Conservation (phyloP, 805 yeast species). For the Komagataella kurtzmanii region DNA sequence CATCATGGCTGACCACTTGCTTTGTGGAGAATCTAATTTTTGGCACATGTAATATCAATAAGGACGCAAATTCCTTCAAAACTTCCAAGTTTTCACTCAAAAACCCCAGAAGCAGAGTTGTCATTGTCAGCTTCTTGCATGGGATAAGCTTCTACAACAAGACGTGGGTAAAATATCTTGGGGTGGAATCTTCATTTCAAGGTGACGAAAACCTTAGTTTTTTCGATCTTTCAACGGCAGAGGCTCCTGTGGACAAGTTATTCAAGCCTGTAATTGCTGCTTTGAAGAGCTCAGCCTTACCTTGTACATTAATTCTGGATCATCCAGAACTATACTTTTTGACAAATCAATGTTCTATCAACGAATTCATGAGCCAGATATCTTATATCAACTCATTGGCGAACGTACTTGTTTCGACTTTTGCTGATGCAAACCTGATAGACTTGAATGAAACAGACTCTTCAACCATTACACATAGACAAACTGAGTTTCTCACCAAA, state of each 20-base stretch:
- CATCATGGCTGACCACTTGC: conserved; percentile 49
- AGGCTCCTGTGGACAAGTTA: background rate
- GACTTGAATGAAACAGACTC: conserved; percentile 6
- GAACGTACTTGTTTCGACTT: background rate
- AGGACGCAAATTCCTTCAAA: conserved; percentile 9
- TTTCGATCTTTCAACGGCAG: background rate
- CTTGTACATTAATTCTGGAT: background rate
- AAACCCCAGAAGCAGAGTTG: conserved; percentile 18
- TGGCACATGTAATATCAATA: conserved; percentile 27
- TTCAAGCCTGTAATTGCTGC: background rate
- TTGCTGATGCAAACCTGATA: background rate
- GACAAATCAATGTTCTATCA: background rate
- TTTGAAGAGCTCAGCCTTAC: background rate
- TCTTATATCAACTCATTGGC: background rate
- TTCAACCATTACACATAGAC: conserved; percentile 13
- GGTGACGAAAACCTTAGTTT: conserved; percentile 2
- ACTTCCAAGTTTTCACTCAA: background rate
- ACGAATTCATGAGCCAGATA: background rate
- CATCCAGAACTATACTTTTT: background rate
- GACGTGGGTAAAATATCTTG: conserved; percentile 19
- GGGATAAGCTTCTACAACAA: conserved; percentile 17
- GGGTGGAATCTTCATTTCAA: conserved; percentile 19
- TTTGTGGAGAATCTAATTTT: conserved; percentile 35
- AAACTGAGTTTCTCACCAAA: conserved; percentile 31
- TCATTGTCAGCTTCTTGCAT: conserved; percentile 18